Base-by-base conservation (phyloP, 345 rosid genomes). In the Acer negundo region DNA sequence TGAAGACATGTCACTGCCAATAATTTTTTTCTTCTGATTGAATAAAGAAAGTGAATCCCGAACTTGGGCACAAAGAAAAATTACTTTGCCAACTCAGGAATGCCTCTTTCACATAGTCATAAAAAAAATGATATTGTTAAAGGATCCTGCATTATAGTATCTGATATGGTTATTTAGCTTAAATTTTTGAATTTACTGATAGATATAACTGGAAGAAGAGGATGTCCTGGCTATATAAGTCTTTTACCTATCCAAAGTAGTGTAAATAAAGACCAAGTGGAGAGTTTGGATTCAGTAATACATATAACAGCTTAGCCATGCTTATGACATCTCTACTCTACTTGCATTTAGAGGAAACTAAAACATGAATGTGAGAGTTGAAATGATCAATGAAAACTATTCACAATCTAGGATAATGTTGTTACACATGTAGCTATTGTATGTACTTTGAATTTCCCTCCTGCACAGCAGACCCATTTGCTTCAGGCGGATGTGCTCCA, bases 401-500 rank as follows among this genome's bases (percentile, higher is more conserved):
- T 69, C 61, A 68, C 8, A 38, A 35, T 55, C 47, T 35, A 56
- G 28, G 15, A 31, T 40, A 49, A 76, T 58, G 3, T 55, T 51
- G 31, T 28, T 64, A 69, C 56, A 70, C 62, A 62, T 28, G 49
- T 20, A 62, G 67, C 20, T 51, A 49, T 0, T 62, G 49, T 62
- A 70, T 89, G 82, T 92, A 97, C 99, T 84, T 97, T 62, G 98
- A 93, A 81, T 88, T 87, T 77, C 84, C 90, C 47, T 88, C 93
- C 75, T 78, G 84, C 69, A 55, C 71, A 20, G 85, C 42, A 24
- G 92, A 82, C 47, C 83, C 87, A 78, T 90, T 90, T 79, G 78
- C 89, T 84, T 88, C 90, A 73, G 87, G 84, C 26, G 85, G 81
- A 77, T 82, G 88, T 44, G 88, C 78, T 69, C 83, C 91, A 75